Base-by-base conservation (phyloP, 306 rosid species). In the Phaseolus lunatus region DNA sequence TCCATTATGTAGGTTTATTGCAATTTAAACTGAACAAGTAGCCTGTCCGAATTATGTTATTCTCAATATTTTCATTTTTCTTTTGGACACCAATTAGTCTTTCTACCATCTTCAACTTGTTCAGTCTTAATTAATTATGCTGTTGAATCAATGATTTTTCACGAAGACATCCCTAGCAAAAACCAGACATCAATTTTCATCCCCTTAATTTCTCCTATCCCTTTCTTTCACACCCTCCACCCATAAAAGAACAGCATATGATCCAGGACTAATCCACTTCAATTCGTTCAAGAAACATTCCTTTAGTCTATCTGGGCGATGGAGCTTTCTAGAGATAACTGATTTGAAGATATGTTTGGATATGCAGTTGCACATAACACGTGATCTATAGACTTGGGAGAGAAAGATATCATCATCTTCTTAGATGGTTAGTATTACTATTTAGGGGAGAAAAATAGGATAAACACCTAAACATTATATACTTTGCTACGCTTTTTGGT, bases 1-100 rank as follows among this genome's bases (percentile, higher is more conserved):
- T 77, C 86, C 87, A 84, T 88, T 80, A 86, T 82, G 85, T 67
- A 70, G 41, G 68, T 85, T 80, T 79, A 80, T 87, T 76, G 75
- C 83, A 87, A 79, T 87, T 84, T 68, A 84, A 72, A 82, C 79
- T 65, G 20, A 63, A 82, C 82, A 80, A 81, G 83, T 67, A 76
- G 80, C 80, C 77, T 84, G 85, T 72, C 86, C 63, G 78, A 79
- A 76, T 85, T 76, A 79, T 65, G 27, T 77, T 78, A 57, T 80
- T 77, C 76, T 48, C 45, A 19, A 56, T 37, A 35, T 74, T 33
- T 41, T 43, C 41, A 61, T 59, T 54, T 18, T 23, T 23, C 9
- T 15, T 50, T 63, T 52, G 13, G n/a, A 22, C 67, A 7, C 22
- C 22, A 62, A 1, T 2, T 37, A 61, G 81, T 44, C 69, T 53